These are phyloP conservation scores for Penicillium sp. DNA, from an alignment of 2,329 filamentous ascomycete species.

Conservation along the genomic window DNA sequence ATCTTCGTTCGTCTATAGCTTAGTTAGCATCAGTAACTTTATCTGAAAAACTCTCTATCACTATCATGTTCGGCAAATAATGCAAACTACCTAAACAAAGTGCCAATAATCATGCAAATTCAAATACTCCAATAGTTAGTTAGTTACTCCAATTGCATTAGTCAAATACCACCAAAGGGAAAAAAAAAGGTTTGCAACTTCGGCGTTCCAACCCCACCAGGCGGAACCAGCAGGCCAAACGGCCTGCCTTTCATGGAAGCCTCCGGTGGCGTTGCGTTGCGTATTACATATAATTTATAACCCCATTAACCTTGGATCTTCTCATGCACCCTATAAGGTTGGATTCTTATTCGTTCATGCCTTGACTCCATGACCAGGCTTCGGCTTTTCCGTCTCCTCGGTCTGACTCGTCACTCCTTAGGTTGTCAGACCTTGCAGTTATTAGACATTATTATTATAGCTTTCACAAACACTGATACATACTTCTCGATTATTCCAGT, in stretches of 20 bases:
- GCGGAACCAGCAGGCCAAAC: conserved; percentile 2
- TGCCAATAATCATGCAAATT: too few relatives aligned
- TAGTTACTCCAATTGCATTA: too few relatives aligned
- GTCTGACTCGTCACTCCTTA: background rate
- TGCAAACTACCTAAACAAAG: background rate
- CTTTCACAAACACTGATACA: background rate
- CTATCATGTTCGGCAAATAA: background rate
- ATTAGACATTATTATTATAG: too few relatives aligned
- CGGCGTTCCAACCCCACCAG: conserved; percentile 7
- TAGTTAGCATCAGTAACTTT: background rate
- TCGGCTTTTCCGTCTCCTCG: background rate
- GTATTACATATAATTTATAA: too few relatives aligned
- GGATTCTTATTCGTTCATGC: background rate
- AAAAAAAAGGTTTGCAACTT: background rate
- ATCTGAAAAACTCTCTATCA: background rate
- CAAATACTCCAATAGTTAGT: too few relatives aligned
- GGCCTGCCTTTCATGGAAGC: conserved; percentile 18
- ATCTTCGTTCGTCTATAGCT: background rate
- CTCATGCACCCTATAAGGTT: background rate
- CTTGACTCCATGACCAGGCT: background rate
- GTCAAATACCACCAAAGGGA: background rate
- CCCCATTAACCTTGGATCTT: conserved; percentile 11
- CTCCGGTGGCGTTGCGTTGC: conserved; percentile 25
- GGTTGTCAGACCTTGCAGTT: background rate
- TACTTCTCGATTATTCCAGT: background rate